These are phyloP conservation scores for Skeletonema potamos DNA, from an alignment of 108 stramenopile genomes.

Conservation along the genomic window DNA sequence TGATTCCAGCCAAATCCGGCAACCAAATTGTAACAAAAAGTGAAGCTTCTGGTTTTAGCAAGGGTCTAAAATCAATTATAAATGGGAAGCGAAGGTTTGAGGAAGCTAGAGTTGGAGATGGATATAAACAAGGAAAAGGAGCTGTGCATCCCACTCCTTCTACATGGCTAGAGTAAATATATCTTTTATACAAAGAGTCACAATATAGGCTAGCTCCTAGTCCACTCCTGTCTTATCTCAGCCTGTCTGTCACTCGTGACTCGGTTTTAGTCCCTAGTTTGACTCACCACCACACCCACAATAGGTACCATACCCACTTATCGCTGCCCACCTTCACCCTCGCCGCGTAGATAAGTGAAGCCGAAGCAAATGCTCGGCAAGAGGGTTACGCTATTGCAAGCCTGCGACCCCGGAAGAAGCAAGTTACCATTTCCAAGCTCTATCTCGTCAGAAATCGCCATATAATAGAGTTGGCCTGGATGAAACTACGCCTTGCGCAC, in stretches of 20 bases:
- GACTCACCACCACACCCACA: background rate
- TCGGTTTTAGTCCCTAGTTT: background rate
- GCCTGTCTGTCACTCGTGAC: too few relatives aligned
- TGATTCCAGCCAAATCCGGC: background rate
- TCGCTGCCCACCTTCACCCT: too few relatives aligned
- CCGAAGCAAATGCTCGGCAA: background rate
- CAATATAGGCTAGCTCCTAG: too few relatives aligned
- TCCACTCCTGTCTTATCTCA: too few relatives aligned
- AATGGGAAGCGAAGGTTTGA: background rate
- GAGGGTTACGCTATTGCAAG: background rate
- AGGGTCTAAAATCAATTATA: background rate
- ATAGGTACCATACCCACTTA: too few relatives aligned
- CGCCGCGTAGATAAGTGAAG: too few relatives aligned
- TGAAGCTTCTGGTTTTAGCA: background rate
- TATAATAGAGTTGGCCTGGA: background rate
- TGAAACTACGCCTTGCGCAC: background rate
- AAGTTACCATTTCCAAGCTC: background rate
- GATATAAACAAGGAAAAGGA: background rate
- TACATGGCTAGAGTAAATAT: background rate
- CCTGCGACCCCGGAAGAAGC: too few relatives aligned
- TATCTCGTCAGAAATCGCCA: background rate
- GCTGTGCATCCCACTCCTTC: background rate
- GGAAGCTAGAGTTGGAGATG: background rate
- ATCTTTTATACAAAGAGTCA: too few relatives aligned
- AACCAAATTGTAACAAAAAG: background rate